Evolutionary conservation across 129 eudicot genomes (phyloP), one percentile per base, ranked within the genome.

Genomic region (Mikania micrantha): DNA sequence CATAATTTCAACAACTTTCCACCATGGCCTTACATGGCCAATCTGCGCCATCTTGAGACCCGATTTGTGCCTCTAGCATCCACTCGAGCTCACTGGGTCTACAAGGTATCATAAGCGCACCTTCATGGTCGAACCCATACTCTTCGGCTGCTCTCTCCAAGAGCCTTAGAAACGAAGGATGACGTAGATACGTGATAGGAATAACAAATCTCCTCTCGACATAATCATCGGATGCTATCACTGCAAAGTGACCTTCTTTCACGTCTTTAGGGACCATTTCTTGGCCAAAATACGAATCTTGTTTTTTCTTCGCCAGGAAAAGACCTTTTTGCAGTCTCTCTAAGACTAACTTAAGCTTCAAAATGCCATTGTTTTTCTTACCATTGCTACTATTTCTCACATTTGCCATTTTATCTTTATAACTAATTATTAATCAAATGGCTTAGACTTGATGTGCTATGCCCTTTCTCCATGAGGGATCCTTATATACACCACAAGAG

Each of bases 221-320:
- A 20, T 67, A 60, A 48, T 76, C 76, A 17, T 76, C 76, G 0
- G 70, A 69, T 22, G 84, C 74, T 60, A 80, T 77, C 70, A 80
- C 80, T 15, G 80, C 84, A 64, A 80, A 80, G 45, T 80, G 84
- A 40, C 84, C 80, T 49, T 75, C 80, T 67, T 80, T 80, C 45
- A 80, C 84, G 29, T 80, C 84, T 52, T 74, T 34, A 21, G 84
- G 80, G 61, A 80, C 73, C 47, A 15, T 69, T 36, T 76, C 65
- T 69, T 62, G 64, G 74, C 34, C 11, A n/a, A 66, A 9, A 67
- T 29, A 57, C 2, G 63, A 63, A 0, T 64, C 70, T 5, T 49
- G 5, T 35, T 62, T 35, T 36, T 70, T 71, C 53, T 48, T 72
- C 27, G 61, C 72, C 42, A 62, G 35, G 50, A 71, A 56, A 41